These are phyloP conservation scores for Metschnikowia noctiluminum DNA, from an alignment of 805 yeast genomes.

Conservation along the genomic window DNA sequence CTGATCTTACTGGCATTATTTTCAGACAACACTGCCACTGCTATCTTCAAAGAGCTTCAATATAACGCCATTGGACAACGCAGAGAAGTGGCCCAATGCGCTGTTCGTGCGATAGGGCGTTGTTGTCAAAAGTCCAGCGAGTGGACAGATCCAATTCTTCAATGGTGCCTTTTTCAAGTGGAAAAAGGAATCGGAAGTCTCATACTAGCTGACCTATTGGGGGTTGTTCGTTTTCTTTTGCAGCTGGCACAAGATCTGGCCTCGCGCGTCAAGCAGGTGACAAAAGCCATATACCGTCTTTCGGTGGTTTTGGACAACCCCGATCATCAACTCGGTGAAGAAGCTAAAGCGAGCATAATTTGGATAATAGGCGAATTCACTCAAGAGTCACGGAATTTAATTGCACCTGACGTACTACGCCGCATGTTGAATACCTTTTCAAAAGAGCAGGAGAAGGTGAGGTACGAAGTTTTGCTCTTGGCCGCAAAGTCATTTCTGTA, in stretches of 20 bases:
- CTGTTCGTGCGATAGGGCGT: slow-evolving; percentile 60
- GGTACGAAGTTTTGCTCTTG: slow-evolving; percentile 67
- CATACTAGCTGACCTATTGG: slow-evolving; percentile 61
- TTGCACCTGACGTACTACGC: slow-evolving; percentile 78
- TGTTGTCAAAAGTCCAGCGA: slow-evolving; percentile 49
- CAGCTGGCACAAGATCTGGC: slow-evolving; percentile 44
- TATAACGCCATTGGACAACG: slow-evolving; percentile 42
- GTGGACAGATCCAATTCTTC: slow-evolving; percentile 54
- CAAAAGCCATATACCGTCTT: slow-evolving; percentile 53
- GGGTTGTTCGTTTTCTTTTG: slow-evolving; percentile 68
- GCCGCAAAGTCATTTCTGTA: slow-evolving; percentile 62
- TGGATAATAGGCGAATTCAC: slow-evolving; percentile 91
- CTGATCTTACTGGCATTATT: slow-evolving; percentile 54
- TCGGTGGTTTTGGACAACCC: slow-evolving; percentile 16
- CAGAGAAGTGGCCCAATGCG: slow-evolving; percentile 33
- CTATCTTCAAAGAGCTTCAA: slow-evolving; percentile 60
- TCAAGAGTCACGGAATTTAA: slow-evolving; percentile 25
- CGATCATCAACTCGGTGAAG: slow-evolving; percentile 22
- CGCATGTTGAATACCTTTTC: slow-evolving; percentile 51
- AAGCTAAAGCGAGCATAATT: slow-evolving; percentile 76
- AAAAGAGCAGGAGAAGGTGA: slow-evolving; percentile 52
- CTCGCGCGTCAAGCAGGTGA: slow-evolving; percentile 31
- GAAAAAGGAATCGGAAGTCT: slow-evolving; percentile 16
- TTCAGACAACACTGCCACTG: slow-evolving; percentile 51
- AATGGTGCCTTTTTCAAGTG: slow-evolving; percentile 60